Evolutionary conservation across 768 basidiomycete species (phyloP).

Genomic region (Boletus rubropictus): DNA sequence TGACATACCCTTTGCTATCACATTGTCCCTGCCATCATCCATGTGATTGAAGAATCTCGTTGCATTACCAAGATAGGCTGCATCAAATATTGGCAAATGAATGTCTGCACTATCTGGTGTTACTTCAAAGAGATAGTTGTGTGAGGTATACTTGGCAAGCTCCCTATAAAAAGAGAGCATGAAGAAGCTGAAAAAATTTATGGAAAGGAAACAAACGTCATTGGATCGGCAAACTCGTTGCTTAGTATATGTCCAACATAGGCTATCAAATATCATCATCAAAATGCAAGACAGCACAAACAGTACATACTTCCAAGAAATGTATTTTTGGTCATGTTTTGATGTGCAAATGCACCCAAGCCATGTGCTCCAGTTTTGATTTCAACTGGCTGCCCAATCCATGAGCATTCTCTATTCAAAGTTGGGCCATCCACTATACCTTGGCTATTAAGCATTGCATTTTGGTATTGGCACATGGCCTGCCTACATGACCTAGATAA

Average conservation of each 20-base stretch:
- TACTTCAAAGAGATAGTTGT: constrained; percentile 35
- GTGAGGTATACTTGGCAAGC: constrained; percentile 6
- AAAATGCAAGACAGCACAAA: not conserved
- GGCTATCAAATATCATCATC: constrained; percentile 23
- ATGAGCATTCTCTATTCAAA: not conserved
- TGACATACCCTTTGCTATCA: constrained; percentile 26
- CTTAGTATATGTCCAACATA: constrained; percentile 34
- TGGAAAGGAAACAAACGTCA: not conserved
- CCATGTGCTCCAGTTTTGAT: constrained; percentile 36
- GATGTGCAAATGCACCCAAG: constrained; percentile 42
- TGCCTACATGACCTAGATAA: constrained; percentile 15
- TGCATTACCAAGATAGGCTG: constrained; percentile 39
- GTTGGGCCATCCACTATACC: constrained; percentile 11
- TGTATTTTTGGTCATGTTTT: constrained; percentile 16
- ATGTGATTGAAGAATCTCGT: constrained; percentile 42
- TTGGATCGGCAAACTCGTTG: constrained; percentile 8
- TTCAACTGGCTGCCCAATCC: constrained; percentile 27
- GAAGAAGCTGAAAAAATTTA: not conserved
- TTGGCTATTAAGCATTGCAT: constrained; percentile 20
- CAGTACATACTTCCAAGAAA: constrained; percentile 31
- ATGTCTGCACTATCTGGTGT: not conserved
- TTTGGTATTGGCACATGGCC: constrained; percentile 26
- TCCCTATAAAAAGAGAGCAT: constrained; percentile 5
- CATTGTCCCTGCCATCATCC: constrained; percentile 4
- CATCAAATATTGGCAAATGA: constrained; percentile 26